Conservation (phyloP, 345 rosid genomes). For the Xanthoceras sorbifolium region DNA sequence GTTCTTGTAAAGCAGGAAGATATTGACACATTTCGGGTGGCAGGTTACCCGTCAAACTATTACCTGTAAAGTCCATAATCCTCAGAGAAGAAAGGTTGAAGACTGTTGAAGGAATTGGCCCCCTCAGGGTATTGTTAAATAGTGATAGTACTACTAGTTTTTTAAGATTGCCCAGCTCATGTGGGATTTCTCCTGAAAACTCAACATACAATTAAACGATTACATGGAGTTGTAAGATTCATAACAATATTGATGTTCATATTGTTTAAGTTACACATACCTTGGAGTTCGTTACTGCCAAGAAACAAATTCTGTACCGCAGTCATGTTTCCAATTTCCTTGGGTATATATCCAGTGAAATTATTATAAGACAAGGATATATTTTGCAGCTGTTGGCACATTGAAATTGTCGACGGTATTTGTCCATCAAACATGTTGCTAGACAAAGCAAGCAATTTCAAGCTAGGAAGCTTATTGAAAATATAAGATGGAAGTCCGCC, state of each 20-base stretch:
- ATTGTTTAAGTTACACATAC: background rate
- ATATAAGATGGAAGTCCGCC: no score
- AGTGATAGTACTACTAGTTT: no score
- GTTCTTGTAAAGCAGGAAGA: background rate
- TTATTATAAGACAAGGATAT: background rate
- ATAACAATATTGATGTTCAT: no score
- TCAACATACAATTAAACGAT: background rate
- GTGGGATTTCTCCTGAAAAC: conserved; percentile 3
- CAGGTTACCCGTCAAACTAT: background rate
- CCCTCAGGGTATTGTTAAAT: no score
- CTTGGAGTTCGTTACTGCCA: background rate
- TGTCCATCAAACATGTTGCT: background rate
- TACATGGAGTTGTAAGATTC: background rate
- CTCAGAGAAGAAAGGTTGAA: conserved; percentile 7
- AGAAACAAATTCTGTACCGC: background rate
- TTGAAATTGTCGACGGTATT: no score
- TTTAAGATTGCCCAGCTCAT: no score
- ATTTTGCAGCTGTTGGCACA: no score
- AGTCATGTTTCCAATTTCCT: no score
- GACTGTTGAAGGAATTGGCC: conserved; percentile 11
- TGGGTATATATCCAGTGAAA: no score
- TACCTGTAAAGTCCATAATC: background rate
- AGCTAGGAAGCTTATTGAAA: no score
- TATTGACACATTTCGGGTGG: background rate
- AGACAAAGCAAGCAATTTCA: no score